Evolutionary conservation across 2,329 filamentous ascomycete genomes (phyloP).

Genomic region (Calonectria honghensis): DNA sequence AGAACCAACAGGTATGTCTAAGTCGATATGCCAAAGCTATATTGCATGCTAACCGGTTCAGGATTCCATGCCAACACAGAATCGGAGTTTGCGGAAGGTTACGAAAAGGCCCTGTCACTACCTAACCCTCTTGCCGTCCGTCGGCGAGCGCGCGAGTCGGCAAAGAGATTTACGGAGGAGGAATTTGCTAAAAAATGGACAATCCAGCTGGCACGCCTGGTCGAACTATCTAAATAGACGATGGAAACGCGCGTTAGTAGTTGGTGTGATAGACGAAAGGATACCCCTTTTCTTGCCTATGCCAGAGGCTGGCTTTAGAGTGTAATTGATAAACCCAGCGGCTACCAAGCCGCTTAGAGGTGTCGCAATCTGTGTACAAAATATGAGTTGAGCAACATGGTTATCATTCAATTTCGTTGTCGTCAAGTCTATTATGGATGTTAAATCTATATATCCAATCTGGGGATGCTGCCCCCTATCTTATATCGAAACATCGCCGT

Average conservation of each 20-base stretch:
- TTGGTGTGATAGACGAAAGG: slow-evolving; percentile 58
- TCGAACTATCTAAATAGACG: slow-evolving; percentile 65
- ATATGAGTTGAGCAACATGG: neutral
- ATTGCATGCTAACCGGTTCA: slow-evolving; percentile 52
- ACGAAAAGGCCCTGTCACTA: slow-evolving; percentile 83
- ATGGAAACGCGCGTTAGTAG: slow-evolving; percentile 36
- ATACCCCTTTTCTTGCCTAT: slow-evolving; percentile 58
- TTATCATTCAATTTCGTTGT: neutral
- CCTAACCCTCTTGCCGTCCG: slow-evolving; percentile 85
- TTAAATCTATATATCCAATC: slow-evolving; percentile 21
- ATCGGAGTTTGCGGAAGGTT: slow-evolving; percentile 87
- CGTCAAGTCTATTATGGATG: slow-evolving; percentile 10
- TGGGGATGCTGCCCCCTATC: neutral
- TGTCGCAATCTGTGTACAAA: neutral
- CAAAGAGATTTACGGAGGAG: slow-evolving; percentile 89
- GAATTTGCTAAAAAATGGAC: slow-evolving; percentile 90
- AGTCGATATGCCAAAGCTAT: neutral
- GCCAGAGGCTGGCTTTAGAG: slow-evolving; percentile 41
- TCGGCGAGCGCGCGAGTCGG: slow-evolving; percentile 83
- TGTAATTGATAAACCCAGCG: slow-evolving; percentile 37
- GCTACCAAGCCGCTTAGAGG: slow-evolving; percentile 16
- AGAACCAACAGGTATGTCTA: slow-evolving; percentile 80
- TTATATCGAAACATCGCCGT: slow-evolving; percentile 75
- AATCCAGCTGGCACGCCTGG: slow-evolving; percentile 82
- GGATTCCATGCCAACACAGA: slow-evolving; percentile 91